Evolutionary conservation across 169 alveolate genomes (phyloP), one percentile per base, ranked within the genome.

Genomic region (Neospora caninum): DNA sequence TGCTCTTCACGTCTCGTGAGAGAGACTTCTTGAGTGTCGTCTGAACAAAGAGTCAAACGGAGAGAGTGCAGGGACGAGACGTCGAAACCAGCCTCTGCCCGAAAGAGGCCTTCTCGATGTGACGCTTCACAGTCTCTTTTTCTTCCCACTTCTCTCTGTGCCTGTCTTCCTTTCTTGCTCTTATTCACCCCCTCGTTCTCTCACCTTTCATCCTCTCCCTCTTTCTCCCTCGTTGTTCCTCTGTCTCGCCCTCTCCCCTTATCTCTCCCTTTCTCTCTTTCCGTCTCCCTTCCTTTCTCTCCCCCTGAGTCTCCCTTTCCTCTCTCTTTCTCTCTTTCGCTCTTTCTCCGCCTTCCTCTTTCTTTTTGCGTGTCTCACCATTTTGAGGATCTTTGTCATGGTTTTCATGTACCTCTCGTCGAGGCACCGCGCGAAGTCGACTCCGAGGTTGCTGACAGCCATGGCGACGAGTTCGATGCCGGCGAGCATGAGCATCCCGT

Each of bases 11-110:
- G 36, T 70, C 93, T 20, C 78, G 38, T 73, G 93, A 39, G 9
- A 88, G 87, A 9, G 93, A 88, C 36, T 80, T 80, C 87, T 69
- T 88, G 39, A 88, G 64, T 18, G 93, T 88, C 43, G 93, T 88
- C 93, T 88, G 93, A 67, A 67, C 27, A 0, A 58, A 25, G 31
- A 58, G 25, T 16, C 39, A 73, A 73, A 2, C 7, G 73, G 20
- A 64, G n/a, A 4, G 84, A 18, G n/a, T 4, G 9, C 10, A 22
- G 27, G 43, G n/a, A 73, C 43, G 42, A 31, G n/a, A n/a, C 45
- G 45, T 13, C 43, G 7, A 49, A 13, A 49, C 58, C 58, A n/a
- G n/a, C n/a, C n/a, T n/a, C 13, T 49, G 22, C 58, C 58, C 22
- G 58, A 49, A 13, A 49, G 58, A 49, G 58, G 13, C 13, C 58